Evolutionary conservation across 352 stramenopile species (phyloP), one percentile per base, ranked within the genome.

Genomic region (Globisporangium abappressorium): DNA sequence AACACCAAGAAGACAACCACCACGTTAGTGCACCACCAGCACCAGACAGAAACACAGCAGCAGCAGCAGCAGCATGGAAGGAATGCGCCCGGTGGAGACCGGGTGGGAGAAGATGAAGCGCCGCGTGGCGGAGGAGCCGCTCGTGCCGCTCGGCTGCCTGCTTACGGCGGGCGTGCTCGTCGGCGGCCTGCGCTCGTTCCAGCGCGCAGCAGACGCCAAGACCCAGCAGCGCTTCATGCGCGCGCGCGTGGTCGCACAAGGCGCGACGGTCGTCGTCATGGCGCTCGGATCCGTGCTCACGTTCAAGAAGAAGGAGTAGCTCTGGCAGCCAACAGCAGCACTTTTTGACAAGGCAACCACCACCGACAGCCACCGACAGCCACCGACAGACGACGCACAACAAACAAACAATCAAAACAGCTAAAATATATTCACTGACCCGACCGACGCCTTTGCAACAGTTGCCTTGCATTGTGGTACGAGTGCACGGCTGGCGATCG

Each of bases 221-320:
- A 92, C 84, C n/a, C 87, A 94, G 76, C 85, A 94, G 73, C 83
- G 82, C 61, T 93, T 80, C 75, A 94, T 94, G 87, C 85, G 87
- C 56, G 75, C 87, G 51, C 81, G 87, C 22, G 81, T 94, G 46
- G 60, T 82, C 9, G 85, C 85, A 26, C 87, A 94, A 56, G 87
- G 87, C 57, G 82, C 81, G 22, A 94, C 87, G 7, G 84, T 94
- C 11, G 66, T 89, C 22, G 83, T 81, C 4, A 66, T 91, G 63
- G 74, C 81, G n/a, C 66, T 92, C 47, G 84, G 87, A n/a, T 87
- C 81, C 7, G 72, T 92, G 34, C 70, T 94, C n/a, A 74, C 80
- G 15, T 69, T 92, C 49, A 86, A 91, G 53, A 71, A 72, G 38
- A 79, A 84, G 54, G 68, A 83, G 20, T 68, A 82, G 28, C 5